These are phyloP conservation scores for Globomyces sp. DNA, from an alignment of 371 early-diverging fungal genomes.

Conservation along the genomic window DNA sequence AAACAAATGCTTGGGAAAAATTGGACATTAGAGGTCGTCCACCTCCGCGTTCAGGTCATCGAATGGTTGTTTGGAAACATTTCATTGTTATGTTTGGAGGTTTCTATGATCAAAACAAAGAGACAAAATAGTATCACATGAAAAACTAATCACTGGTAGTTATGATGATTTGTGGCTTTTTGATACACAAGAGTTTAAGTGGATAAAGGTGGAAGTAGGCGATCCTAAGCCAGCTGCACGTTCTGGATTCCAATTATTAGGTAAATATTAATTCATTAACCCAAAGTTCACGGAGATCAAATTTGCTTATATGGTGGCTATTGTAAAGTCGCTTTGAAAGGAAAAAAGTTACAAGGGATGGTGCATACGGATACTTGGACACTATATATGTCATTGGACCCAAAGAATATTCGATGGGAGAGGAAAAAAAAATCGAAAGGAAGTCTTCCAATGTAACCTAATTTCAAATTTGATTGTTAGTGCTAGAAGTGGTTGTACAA, in stretches of 20 bases:
- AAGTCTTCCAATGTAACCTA: conserved; percentile 25
- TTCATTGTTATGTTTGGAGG: conserved; percentile 60
- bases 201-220: conserved; percentile 58
- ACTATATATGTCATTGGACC: conserved; percentile 55
- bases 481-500: conserved; percentile 52
- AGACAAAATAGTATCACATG: conserved; percentile 44
- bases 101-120: conserved; percentile 60
- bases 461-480: too few species aligned
- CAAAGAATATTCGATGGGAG: conserved; percentile 57
- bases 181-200: conserved; percentile 58
- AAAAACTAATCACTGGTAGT: not conserved
- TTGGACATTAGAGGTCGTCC: conserved; percentile 50
- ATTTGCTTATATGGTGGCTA: conserved; percentile 64
- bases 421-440: conserved; percentile 50
- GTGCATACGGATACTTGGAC: conserved; percentile 60
- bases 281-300: conserved; percentile 37
- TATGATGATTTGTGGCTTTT: conserved; percentile 64
- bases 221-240: conserved; percentile 55
- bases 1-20: conserved; percentile 61
- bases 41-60: conserved; percentile 48
- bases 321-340: conserved; percentile 57
- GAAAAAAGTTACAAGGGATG: conserved; percentile 50
- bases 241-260: conserved; percentile 59
- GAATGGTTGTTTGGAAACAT: conserved; percentile 59
- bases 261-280: too few species aligned